Evolutionary conservation across 768 basidiomycete genomes (phyloP).

Genomic region (Rhizopogon roseolus): DNA sequence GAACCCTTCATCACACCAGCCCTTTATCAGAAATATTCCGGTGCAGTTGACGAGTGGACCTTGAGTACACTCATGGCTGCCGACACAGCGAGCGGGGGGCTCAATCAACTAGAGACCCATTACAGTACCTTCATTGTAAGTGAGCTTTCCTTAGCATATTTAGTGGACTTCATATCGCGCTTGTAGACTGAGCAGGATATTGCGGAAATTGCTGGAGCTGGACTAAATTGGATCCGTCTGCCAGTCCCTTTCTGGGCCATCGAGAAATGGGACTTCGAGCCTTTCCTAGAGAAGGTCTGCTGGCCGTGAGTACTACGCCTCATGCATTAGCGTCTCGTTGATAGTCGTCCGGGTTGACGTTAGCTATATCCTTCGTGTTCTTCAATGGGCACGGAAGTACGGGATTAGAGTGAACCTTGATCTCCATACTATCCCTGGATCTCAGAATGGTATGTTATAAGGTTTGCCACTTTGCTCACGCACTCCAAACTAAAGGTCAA

Average conservation of each 20-base stretch:
- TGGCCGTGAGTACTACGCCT: slow-evolving; percentile 53
- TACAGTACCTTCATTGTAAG: slow-evolving; percentile 81
- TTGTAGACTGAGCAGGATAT: slow-evolving; percentile 82
- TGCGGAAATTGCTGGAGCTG: slow-evolving; percentile 83
- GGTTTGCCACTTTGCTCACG: neutral
- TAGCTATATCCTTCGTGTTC: slow-evolving; percentile 69
- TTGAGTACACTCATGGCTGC: slow-evolving; percentile 61
- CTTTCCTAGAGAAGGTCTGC: slow-evolving; percentile 66
- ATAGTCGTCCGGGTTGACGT: neutral
- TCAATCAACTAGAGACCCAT: slow-evolving; percentile 68
- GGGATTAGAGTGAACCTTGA: slow-evolving; percentile 82
- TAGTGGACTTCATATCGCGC: neutral
- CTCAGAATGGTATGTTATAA: slow-evolving; percentile 55
- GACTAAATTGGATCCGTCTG: slow-evolving; percentile 79
- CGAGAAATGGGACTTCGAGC: slow-evolving; percentile 69
- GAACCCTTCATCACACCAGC: slow-evolving; percentile 76
- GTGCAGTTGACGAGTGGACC: slow-evolving; percentile 61
- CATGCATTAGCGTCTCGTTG: neutral
- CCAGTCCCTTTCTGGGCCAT: slow-evolving; percentile 87
- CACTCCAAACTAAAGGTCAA: neutral
- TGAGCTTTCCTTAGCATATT: slow-evolving; percentile 7
- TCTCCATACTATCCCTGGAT: slow-evolving; percentile 75
- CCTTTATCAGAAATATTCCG: slow-evolving; percentile 56
- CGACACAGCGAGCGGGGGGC: slow-evolving; percentile 57
- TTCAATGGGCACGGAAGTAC: slow-evolving; percentile 87